Conservation (phyloP, 208 protist species). For the Leishmania mexicana region DNA sequence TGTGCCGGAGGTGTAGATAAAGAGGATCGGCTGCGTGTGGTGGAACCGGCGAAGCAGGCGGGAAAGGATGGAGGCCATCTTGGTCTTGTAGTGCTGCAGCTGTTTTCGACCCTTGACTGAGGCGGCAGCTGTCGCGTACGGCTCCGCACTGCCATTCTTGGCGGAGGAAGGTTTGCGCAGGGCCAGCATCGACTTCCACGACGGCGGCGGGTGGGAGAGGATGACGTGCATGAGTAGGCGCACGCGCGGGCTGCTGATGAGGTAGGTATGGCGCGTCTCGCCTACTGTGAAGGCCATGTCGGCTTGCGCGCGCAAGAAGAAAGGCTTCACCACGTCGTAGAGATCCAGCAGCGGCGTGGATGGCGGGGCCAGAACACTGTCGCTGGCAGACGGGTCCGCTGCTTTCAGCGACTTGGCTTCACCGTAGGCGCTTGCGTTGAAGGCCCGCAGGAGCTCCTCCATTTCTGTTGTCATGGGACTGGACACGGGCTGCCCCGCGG, state of each 20-base stretch:
- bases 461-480: constrained; percentile 25
- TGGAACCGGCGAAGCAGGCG: constrained; percentile 41
- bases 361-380: not conserved
- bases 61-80: constrained; percentile 27
- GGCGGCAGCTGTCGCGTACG: constrained; percentile 1
- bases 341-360: constrained; percentile 36
- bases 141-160: not conserved
- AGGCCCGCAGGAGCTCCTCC: constrained; percentile 19
- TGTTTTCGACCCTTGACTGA: constrained; percentile 15
- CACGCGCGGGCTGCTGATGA: constrained; percentile 14
- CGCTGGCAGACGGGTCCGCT: not conserved
- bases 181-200: constrained; percentile 26
- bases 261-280: constrained; percentile 17
- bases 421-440: constrained; percentile 35
- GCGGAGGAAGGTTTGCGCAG: not conserved
- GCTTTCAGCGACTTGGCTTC: constrained; percentile 4
- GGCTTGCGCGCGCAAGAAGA: constrained; percentile 20
- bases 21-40: constrained; percentile 54
- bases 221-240: constrained; percentile 33
- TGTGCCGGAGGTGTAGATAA: constrained; percentile 91
- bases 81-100: constrained; percentile 25
- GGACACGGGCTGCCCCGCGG: constrained; percentile 13
- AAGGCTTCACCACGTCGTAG: constrained; percentile 33
- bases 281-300: constrained; percentile 6
- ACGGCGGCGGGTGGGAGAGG: constrained; percentile 23